A percentile compares a stretch with the other conserved stretches of the same genome.
These are phyloP conservation scores for Talaromyces sp. DNA, from an alignment of 2,329 filamentous ascomycete species.

Conservation along the genomic window DNA sequence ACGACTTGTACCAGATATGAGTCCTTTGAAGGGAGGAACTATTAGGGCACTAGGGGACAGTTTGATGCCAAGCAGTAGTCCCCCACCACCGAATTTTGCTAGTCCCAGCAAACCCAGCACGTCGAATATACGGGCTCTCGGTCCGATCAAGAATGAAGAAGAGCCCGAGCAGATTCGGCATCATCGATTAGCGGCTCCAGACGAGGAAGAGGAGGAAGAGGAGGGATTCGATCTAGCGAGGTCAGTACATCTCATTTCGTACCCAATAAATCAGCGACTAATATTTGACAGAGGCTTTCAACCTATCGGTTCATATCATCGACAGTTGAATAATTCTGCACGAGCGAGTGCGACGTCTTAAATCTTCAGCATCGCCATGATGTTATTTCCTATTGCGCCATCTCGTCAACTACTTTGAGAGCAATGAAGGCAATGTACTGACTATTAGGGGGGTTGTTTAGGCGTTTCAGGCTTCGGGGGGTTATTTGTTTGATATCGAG, in stretches of 20 bases:
- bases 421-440: background rate
- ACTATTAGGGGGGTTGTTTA: background rate
- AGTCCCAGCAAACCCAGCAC: constrained; percentile 45
- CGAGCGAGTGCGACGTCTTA: constrained; percentile 31
- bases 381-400: background rate
- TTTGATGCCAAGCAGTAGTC: constrained; percentile 47
- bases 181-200: constrained; percentile 28
- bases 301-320: constrained; percentile 47
- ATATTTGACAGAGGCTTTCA: constrained; percentile 41
- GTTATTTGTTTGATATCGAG: background rate
- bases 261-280: background rate
- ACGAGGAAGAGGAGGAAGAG: constrained; percentile 39
- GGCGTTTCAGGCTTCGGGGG: background rate
- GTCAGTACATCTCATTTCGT: constrained; percentile 27
- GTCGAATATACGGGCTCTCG: constrained; percentile 29
- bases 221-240: constrained; percentile 47
- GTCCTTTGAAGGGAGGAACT: constrained; percentile 44
- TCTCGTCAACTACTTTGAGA: background rate
- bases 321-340: constrained; percentile 39
- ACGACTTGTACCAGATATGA: constrained; percentile 42
- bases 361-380: background rate
- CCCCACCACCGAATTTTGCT: constrained; percentile 44
- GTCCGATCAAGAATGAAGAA: constrained; percentile 33
- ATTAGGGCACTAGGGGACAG: constrained; percentile 30
- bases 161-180: constrained; percentile 21